Base-by-base conservation (phyloP, 345 rosid species). In the Psidium guajava region DNA sequence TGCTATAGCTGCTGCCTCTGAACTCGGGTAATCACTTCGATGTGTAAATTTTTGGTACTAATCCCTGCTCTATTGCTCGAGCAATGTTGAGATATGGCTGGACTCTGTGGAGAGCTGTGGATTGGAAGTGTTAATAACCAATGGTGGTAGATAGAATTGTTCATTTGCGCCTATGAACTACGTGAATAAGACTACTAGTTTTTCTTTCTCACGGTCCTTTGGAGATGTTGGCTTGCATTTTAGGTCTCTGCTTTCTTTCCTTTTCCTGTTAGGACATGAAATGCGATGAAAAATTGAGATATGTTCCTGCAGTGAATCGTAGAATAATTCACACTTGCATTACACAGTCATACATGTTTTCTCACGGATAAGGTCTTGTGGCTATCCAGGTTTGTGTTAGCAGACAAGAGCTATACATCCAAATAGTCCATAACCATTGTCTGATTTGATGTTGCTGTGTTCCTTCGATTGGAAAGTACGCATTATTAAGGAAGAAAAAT, bases 1-100 rank as follows among this genome's bases (percentile, higher is more conserved):
- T 91, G 93, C 93, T 89, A 86, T 25, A 82, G 83, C 59, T 91
- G 93, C 88, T 90, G 91, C 82, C 61, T 73, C 15, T 88, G 84
- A 83, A 81, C 50, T 53, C 54, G 64, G 52, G 54, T 80, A 82
- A 28, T 27, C 58, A 61, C 53, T 11, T 54, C 8, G 25, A 40
- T 85, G 51, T 28, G 75, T 82, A 32, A 61, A 49, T n/a, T 82
- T 82, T 80, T n/a, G 47, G 28, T 49, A 16, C 18, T 59, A 21
- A 5, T 82, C 44, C 58, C 74, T 77, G 0, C 42, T 82, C 42
- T 36, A 15, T 22, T 21, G 77, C 77, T 16, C 5, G 24, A 64
- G 77, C 77, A 0, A 64, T 32, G 77, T 2, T 21, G 0, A 64
- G 24, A 64, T 64, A 64, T 64, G 77, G 77, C 44, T 64, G 44